Conservation (phyloP, 495 filamentous ascomycete genomes). For the Chaetomium fimeti region DNA sequence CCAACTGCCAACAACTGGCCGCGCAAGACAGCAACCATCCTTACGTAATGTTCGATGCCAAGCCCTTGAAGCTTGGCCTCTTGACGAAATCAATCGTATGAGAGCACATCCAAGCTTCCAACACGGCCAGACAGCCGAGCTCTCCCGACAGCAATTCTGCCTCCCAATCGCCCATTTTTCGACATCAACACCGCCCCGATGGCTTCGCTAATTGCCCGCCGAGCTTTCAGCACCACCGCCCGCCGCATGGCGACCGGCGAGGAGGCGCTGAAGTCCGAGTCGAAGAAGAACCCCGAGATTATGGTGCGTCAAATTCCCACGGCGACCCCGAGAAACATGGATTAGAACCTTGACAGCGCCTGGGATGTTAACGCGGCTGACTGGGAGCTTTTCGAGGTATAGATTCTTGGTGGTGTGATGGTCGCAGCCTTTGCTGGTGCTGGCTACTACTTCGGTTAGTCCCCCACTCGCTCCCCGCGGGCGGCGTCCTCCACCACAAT, state of each 20-base stretch:
- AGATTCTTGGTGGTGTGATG: constrained; percentile 94
- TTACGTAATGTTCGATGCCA: constrained; percentile 23
- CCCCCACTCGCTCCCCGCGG: background rate
- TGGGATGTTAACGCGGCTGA: constrained; percentile 23
- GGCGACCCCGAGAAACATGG: background rate
- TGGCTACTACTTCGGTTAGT: constrained; percentile 77
- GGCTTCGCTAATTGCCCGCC: constrained; percentile 50
- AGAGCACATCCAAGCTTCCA: constrained; percentile 22
- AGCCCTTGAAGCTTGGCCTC: constrained; percentile 18
- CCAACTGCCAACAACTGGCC: background rate
- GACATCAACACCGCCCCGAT: constrained; percentile 34
- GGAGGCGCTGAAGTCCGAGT: constrained; percentile 46
- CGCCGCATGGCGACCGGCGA: constrained; percentile 44
- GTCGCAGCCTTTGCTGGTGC: constrained; percentile 79
- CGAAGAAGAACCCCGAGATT: constrained; percentile 55
- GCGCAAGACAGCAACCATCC: background rate
- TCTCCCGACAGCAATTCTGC: constrained; percentile 24
- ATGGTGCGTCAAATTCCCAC: constrained; percentile 42
- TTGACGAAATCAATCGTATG: constrained; percentile 31
- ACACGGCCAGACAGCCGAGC: constrained; percentile 18
- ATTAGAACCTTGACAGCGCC: background rate
- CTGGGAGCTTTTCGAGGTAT: constrained; percentile 10
- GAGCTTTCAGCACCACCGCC: constrained; percentile 48
- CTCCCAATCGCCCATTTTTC: constrained; percentile 3
- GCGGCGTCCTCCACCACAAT: background rate